phyloP scores from a whole-genome alignment of 192 early-diverging fungal genomes.

The Kickxella alabastrina region DNA sequence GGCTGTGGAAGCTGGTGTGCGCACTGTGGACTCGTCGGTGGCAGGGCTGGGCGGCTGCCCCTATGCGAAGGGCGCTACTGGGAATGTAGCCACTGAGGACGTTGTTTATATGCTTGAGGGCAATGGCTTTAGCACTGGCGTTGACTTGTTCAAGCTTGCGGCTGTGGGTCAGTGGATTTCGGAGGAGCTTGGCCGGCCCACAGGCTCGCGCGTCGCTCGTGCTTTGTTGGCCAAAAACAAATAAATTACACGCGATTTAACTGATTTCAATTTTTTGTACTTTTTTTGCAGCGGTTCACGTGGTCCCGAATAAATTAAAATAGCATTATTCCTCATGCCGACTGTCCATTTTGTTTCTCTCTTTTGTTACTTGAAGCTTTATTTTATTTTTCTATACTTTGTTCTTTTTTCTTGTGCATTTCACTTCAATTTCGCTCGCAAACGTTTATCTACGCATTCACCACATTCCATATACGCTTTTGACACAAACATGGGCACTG shows the following conservation, averaged over 20 bases:
- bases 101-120: slow-evolving; percentile 91
- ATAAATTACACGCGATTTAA: background rate
- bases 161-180: slow-evolving; percentile 87
- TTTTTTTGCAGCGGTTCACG: too few relatives aligned
- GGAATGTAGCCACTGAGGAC: slow-evolving; percentile 96
- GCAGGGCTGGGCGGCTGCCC: slow-evolving; percentile 96
- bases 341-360: background rate
- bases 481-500: slow-evolving; percentile 49
- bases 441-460: background rate
- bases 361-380: background rate
- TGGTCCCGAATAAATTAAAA: slow-evolving; percentile 7
- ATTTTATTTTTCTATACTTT: background rate
- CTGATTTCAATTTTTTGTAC: background rate
- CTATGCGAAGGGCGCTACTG: slow-evolving; percentile 91
- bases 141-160: slow-evolving; percentile 70
- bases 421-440: background rate
- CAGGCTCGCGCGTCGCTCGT: slow-evolving; percentile 50
- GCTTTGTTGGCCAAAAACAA: slow-evolving; percentile 35
- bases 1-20: slow-evolving; percentile 76
- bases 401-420: background rate
- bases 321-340: background rate
- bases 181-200: slow-evolving; percentile 64
- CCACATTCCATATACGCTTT: too few relatives aligned
- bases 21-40: slow-evolving; percentile 90
- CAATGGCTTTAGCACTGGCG: slow-evolving; percentile 75